Conservation (phyloP, 345 rosid species). For the Camelina sativa region DNA sequence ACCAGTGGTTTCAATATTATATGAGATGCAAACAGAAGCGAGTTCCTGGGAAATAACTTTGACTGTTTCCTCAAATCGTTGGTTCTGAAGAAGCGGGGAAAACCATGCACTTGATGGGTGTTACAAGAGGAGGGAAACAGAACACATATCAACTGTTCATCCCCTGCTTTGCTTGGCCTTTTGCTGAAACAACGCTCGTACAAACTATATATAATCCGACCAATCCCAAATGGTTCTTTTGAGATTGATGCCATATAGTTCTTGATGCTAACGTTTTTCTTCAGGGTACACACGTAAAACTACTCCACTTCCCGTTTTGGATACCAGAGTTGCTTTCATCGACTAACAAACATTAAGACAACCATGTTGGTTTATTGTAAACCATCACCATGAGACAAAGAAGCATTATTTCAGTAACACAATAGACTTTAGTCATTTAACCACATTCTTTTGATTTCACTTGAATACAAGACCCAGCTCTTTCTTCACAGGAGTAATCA, state of each 20-base stretch:
- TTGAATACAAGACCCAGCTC: slow-evolving; percentile 86
- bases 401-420: neutral
- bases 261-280: slow-evolving; percentile 62
- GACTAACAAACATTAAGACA: slow-evolving; percentile 50
- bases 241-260: slow-evolving; percentile 83
- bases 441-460: slow-evolving; percentile 71
- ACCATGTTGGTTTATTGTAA: neutral
- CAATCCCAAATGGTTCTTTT: slow-evolving; percentile 80
- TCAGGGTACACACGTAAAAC: slow-evolving; percentile 75
- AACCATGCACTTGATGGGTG: slow-evolving; percentile 93
- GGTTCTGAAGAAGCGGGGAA: slow-evolving; percentile 88
- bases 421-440: slow-evolving; percentile 44
- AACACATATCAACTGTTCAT: slow-evolving; percentile 79
- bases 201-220: slow-evolving; percentile 85
- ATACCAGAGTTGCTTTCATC: slow-evolving; percentile 69
- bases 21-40: slow-evolving; percentile 81
- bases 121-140: slow-evolving; percentile 89
- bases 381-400: slow-evolving; percentile 3
- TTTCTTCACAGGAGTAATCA: slow-evolving; percentile 72
- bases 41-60: slow-evolving; percentile 70
- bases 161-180: slow-evolving; percentile 86
- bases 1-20: slow-evolving; percentile 94
- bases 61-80: slow-evolving; percentile 71
- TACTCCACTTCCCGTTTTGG: slow-evolving; percentile 80
- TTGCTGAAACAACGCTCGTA: slow-evolving; percentile 85